phyloP scores from a whole-genome alignment of 345 rosid species.

The Linum usitatissimum region DNA sequence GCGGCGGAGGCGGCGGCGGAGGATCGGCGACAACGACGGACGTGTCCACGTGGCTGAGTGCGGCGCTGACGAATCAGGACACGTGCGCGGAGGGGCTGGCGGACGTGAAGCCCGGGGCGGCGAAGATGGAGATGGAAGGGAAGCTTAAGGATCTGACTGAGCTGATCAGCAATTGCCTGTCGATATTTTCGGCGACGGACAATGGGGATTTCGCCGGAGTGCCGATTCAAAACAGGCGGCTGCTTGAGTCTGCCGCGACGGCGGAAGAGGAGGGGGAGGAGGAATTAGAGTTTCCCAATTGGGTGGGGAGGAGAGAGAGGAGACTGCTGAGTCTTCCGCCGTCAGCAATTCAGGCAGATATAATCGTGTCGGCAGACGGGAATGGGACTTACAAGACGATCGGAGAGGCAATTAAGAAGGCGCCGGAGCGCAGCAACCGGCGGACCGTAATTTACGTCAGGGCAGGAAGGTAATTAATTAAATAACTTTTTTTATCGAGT shows the following conservation, averaged over 20 bases:
- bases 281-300: conserved; percentile 41
- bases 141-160: conserved; percentile 68
- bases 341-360: conserved; percentile 62
- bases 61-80: conserved; percentile 86
- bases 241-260: conserved; percentile 25
- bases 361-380: conserved; percentile 72
- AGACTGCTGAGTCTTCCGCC: conserved; percentile 42
- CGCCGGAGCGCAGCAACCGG: conserved; percentile 56
- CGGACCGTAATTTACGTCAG: conserved; percentile 73
- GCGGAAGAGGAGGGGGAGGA: conserved; percentile 10
- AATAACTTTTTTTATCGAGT: no score
- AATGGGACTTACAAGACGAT: conserved; percentile 79
- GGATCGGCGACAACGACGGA: conserved; percentile 35
- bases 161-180: conserved; percentile 78
- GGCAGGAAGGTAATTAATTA: conserved; percentile 69
- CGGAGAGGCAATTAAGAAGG: conserved; percentile 79
- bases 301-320: conserved; percentile 60
- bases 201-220: conserved; percentile 64
- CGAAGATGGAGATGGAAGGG: conserved; percentile 48
- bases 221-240: conserved; percentile 71
- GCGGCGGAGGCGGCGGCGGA: neutral
- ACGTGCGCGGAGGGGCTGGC: conserved; percentile 82
- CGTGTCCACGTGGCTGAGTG: conserved; percentile 92
- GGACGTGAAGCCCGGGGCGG: conserved; percentile 34
- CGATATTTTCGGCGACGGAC: conserved; percentile 48